These are phyloP conservation scores for Trifolium fragiferum DNA, from an alignment of 306 rosid genomes.

Conservation along the genomic window DNA sequence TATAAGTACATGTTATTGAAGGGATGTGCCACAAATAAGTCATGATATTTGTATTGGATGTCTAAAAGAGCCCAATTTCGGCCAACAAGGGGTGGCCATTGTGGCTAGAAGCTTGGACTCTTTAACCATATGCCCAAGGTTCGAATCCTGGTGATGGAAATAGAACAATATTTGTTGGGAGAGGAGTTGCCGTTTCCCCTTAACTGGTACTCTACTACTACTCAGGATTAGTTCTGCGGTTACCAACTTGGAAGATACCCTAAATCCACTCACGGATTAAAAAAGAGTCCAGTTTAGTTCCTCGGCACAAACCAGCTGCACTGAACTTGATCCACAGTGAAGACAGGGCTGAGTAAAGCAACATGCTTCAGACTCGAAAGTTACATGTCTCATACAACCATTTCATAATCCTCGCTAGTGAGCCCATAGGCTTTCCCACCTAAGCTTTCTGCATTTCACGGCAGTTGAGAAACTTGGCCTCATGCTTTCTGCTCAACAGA, in stretches of 20 bases:
- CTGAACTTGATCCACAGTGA: neutral
- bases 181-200: too few relatives aligned
- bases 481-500: neutral
- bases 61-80: neutral
- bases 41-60: neutral
- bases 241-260: neutral
- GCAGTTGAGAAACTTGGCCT: neutral
- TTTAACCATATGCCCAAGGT: neutral
- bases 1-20: neutral
- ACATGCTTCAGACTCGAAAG: neutral
- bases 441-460: neutral
- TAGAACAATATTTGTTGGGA: too few relatives aligned
- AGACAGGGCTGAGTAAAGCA: neutral
- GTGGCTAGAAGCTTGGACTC: neutral
- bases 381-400: neutral
- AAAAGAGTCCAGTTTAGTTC: neutral
- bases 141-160: neutral
- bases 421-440: neutral
- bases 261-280: neutral
- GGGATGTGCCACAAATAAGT: slow-evolving; percentile 20
- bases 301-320: neutral
- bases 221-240: neutral
- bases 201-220: neutral
- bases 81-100: neutral
- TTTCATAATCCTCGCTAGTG: too few relatives aligned